These are phyloP conservation scores for Mucor velutinosus DNA, from an alignment of 371 early-diverging fungal genomes.

Conservation along the genomic window DNA sequence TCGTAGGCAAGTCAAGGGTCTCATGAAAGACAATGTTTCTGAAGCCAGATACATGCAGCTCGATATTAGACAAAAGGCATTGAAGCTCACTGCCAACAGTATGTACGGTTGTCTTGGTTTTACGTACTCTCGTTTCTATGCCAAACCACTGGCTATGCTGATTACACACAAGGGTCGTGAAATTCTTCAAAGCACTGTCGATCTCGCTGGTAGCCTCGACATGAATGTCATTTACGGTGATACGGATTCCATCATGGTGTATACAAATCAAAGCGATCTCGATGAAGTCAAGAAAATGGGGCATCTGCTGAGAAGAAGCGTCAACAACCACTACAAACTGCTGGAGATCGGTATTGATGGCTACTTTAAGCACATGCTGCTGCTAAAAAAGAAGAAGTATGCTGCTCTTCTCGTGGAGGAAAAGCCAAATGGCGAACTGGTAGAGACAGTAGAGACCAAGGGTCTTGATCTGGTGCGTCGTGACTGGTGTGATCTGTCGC, in stretches of 20 bases:
- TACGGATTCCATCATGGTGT: constrained; percentile 99
- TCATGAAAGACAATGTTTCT: constrained; percentile 80
- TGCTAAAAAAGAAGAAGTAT: constrained; percentile 99
- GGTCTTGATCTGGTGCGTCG: constrained; percentile 98
- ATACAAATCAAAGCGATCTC: constrained; percentile 85
- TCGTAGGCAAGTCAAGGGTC: constrained; percentile 88
- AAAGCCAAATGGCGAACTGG: constrained; percentile 63
- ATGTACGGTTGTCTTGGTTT: constrained; percentile 99
- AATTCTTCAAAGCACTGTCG: constrained; percentile 95
- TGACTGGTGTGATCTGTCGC: constrained; percentile 97
- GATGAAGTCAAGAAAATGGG: constrained; percentile 84
- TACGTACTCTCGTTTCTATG: constrained; percentile 95
- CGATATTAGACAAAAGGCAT: constrained; percentile 96
- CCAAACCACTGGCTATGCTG: constrained; percentile 97
- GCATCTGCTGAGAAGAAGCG: constrained; percentile 75
- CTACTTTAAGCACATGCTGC: constrained; percentile 89
- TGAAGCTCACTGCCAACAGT: constrained; percentile 99
- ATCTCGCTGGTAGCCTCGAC: constrained; percentile 76
- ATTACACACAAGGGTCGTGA: constrained; percentile 98
- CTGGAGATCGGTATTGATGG: constrained; percentile 99
- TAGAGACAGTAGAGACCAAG: constrained; percentile 87
- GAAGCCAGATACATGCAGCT: constrained; percentile 68
- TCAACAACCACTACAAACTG: constrained; percentile 91
- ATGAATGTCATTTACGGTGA: constrained; percentile 99
- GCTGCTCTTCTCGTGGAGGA: constrained; percentile 84